These are phyloP conservation scores for Fomitopsis serialis DNA, from an alignment of 768 basidiomycete species.

Conservation along the genomic window DNA sequence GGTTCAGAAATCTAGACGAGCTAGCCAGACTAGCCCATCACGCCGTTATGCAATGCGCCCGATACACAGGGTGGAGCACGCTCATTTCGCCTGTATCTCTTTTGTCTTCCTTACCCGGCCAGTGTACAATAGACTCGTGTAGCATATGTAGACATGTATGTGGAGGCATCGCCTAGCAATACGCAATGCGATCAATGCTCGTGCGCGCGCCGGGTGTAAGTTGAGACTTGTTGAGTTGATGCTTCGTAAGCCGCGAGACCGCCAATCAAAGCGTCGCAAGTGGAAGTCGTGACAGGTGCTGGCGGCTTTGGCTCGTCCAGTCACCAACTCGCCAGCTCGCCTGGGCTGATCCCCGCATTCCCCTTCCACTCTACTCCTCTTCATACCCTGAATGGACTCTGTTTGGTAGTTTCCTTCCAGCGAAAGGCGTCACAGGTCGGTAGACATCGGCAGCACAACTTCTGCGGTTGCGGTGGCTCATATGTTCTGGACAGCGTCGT, in stretches of 20 bases:
- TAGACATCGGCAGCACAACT: background rate
- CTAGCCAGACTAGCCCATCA: background rate
- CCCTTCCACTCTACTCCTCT: constrained; percentile 1
- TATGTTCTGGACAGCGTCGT: constrained; percentile 11
- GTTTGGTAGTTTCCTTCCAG: constrained; percentile 12
- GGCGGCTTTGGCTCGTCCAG: constrained; percentile 9
- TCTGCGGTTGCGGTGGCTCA: constrained; percentile 13
- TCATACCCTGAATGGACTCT: constrained; percentile 21
- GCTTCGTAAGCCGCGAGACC: constrained; percentile 16
- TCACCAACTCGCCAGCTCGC: constrained; percentile 9
- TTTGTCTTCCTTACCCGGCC: background rate
- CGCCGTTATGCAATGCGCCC: background rate
- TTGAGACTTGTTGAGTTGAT: constrained; percentile 1
- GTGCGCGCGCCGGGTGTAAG: background rate
- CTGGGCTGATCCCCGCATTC: constrained; percentile 11
- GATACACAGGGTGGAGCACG: background rate
- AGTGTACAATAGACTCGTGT: background rate
- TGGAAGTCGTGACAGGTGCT: constrained; percentile 7
- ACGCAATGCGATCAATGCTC: too few relatives aligned
- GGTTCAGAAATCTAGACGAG: too few relatives aligned
- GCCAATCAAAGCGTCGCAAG: constrained; percentile 17
- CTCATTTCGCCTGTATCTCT: background rate
- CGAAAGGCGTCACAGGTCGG: constrained; percentile 20
- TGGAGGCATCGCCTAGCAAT: too few relatives aligned
- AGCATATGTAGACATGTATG: background rate